These are phyloP conservation scores for Entomortierella lignicola DNA, from an alignment of 192 early-diverging fungal genomes.

Conservation along the genomic window DNA sequence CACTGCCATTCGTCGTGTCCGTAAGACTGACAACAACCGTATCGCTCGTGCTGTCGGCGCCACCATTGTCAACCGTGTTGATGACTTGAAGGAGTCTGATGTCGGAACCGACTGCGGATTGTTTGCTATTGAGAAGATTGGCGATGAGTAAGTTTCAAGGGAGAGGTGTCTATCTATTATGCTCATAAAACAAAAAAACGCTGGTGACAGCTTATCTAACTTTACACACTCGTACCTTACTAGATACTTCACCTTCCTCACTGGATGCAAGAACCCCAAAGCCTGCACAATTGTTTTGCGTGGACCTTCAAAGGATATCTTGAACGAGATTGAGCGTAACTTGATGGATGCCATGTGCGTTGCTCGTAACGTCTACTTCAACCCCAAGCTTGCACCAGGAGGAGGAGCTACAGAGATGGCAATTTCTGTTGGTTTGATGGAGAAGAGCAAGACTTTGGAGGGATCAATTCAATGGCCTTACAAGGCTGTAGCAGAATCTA, in stretches of 20 bases:
- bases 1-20: conserved; percentile 96
- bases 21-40: conserved; percentile 99
- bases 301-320: conserved; percentile 96
- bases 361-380: conserved; percentile 98
- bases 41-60: conserved; percentile 98
- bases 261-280: conserved; percentile 95
- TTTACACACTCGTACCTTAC: neutral
- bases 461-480: conserved; percentile 98
- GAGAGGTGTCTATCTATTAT: too few relatives aligned
- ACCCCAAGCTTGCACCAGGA: conserved; percentile 92
- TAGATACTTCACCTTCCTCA: conserved; percentile 95
- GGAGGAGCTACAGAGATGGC: conserved; percentile 99
- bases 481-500: conserved; percentile 91
- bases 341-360: conserved; percentile 99
- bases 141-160: conserved; percentile 80
- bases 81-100: conserved; percentile 96
- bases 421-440: conserved; percentile 86
- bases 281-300: conserved; percentile 98
- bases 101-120: conserved; percentile 95
- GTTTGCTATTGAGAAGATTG: conserved; percentile 96
- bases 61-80: conserved; percentile 94
- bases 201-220: neutral
- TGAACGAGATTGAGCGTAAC: conserved; percentile 99
- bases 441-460: conserved; percentile 89
- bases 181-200: too few relatives aligned